Evolutionary conservation across 2,329 filamentous ascomycete species (phyloP).

Genomic region (Diplodia corticola): DNA sequence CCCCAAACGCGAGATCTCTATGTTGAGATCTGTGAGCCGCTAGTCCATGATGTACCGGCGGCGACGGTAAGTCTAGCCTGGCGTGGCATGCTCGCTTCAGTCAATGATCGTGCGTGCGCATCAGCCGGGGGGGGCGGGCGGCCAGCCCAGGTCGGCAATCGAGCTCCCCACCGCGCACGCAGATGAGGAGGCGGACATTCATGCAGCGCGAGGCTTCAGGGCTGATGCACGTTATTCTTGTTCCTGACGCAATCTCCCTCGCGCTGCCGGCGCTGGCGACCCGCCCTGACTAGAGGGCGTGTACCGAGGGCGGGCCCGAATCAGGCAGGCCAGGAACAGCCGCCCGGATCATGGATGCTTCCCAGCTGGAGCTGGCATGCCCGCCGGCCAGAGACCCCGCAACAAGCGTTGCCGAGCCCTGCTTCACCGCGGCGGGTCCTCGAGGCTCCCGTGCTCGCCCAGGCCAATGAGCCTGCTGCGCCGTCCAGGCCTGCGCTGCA

Average conservation of each 20-base stretch:
- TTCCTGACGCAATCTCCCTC: conserved; percentile 46
- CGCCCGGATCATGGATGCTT: conserved; percentile 23
- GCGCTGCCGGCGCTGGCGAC: conserved; percentile 35
- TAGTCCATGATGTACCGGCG: conserved; percentile 23
- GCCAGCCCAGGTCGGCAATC: conserved; percentile 19
- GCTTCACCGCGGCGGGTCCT: conserved; percentile 38
- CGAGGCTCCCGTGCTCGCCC: conserved; percentile 40
- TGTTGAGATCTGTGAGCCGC: conserved; percentile 36
- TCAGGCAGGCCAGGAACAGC: conserved; percentile 23
- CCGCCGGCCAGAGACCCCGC: conserved; percentile 36
- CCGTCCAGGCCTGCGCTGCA: conserved; percentile 37
- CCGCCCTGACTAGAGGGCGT: conserved; percentile 28
- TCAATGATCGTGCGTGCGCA: conserved; percentile 40
- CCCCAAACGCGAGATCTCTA: conserved; percentile 20
- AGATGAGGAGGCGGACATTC: conserved; percentile 21
- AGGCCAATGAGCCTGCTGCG: conserved; percentile 39
- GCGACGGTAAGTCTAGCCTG: conserved; percentile 31
- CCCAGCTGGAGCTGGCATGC: conserved; percentile 19
- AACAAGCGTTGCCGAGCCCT: conserved; percentile 47
- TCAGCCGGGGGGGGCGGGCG: conserved; percentile 26
- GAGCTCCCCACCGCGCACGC: conserved; percentile 3
- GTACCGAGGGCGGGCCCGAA: conserved; percentile 15
- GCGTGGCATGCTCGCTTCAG: conserved; percentile 26
- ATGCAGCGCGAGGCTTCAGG: conserved; percentile 30
- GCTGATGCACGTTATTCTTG: conserved; percentile 38